Evolutionary conservation across 192 early-diverging fungal genomes (phyloP), one percentile per base, ranked within the genome.

Genomic region (Podila horticola): DNA sequence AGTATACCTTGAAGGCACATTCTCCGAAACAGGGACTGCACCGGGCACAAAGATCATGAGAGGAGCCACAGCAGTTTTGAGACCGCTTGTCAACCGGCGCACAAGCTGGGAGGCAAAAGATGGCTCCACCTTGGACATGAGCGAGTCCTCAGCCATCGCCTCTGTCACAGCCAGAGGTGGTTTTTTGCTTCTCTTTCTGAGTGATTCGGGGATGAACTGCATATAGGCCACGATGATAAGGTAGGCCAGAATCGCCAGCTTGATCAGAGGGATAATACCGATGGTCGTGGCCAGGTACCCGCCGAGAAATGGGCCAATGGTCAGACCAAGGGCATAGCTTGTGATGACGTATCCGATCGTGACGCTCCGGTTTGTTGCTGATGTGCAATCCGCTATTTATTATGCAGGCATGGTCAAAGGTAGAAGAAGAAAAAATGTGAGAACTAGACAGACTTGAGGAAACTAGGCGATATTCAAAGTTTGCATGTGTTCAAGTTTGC

Each of bases 301-400:
- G 9, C 72, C 64, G 2, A 67, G 8, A 15, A 9, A 51, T 3
- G 58, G 48, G 17, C 72, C 72, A 3, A 67, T 34, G 11, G 58
- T 51, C 24, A 5, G 8, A 17, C 72, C 72, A 1, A 66, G 19
- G 13, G 72, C 50, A 9, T n/a, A 59, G 15, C 52, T 59, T 9
- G 48, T 66, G 20, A 24, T 5, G 5, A 28, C n/a, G 64, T 50
- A 74, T 12, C 72, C 72, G 12, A 74, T 34, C n/a, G 10, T n/a
- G 0, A 60, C 48, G 31, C 72, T 74, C 17, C 72, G 55, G 0
- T 17, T 22, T 2, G 19, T 4, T 5, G n/a, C 31, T 13, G 64
- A 19, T 10, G 72, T 66, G n/a, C 72, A 74, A 15, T 74, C 72
- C n/a, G 64, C 72, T 74, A 49, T 45, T 34, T 45, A 10, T 28